Percentiles rank a stretch among this genome's conserved stretches.
These are phyloP conservation scores for Saxophila tyrrhenica DNA, from an alignment of 495 filamentous ascomycete species.

Conservation along the genomic window DNA sequence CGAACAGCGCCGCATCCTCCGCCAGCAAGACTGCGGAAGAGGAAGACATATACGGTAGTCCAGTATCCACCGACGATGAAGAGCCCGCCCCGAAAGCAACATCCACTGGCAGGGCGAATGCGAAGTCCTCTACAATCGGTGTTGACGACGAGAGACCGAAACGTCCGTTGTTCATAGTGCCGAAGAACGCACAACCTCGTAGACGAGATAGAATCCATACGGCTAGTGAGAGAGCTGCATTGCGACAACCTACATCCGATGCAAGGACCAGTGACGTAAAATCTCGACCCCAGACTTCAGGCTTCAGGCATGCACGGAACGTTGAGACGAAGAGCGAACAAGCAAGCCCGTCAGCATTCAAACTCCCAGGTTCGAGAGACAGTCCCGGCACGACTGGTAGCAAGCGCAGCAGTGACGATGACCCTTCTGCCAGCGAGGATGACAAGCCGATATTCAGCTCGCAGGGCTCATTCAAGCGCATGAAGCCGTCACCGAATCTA, in stretches of 20 bases:
- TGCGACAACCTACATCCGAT: no score
- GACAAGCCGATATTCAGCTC: neutral
- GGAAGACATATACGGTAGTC: slow-evolving; percentile 5
- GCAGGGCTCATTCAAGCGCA: neutral
- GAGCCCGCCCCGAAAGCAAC: no score
- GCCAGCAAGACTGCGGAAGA: neutral
- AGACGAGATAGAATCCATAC: no score
- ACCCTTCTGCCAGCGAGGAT: neutral
- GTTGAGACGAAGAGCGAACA: neutral
- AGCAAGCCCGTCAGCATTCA: neutral
- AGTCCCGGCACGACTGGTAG: neutral
- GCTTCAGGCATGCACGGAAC: neutral
- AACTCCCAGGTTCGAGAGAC: neutral
- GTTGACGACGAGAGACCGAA: no score
- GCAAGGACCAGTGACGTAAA: no score
- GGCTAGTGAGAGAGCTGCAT: no score
- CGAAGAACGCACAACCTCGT: no score
- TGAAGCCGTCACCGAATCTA: neutral
- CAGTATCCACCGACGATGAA: slow-evolving; percentile 12
- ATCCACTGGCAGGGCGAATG: no score
- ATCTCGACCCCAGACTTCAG: no score
- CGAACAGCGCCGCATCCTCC: slow-evolving; percentile 6
- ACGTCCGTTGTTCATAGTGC: no score
- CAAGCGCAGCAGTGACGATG: neutral
- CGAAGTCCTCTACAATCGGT: neutral